These are phyloP conservation scores for Lachancea quebecensis DNA, from an alignment of 805 yeast genomes.

Conservation along the genomic window DNA sequence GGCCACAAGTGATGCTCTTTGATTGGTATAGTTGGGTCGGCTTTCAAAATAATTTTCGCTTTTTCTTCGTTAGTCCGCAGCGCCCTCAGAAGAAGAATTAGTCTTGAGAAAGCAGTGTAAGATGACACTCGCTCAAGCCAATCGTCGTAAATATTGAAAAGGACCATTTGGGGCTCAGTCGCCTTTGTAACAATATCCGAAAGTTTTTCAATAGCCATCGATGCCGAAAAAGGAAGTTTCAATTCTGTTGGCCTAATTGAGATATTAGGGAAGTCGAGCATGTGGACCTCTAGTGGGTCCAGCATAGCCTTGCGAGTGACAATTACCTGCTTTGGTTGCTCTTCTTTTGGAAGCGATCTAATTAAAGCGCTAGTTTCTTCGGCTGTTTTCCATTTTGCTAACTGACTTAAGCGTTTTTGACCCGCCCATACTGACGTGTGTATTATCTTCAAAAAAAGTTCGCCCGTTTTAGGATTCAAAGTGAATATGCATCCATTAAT, in stretches of 20 bases:
- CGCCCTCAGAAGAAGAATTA: slow-evolving; percentile 76
- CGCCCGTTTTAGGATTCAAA: slow-evolving; percentile 86
- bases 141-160: slow-evolving; percentile 88
- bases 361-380: slow-evolving; percentile 93
- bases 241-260: slow-evolving; percentile 85
- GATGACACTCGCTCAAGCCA: slow-evolving; percentile 83
- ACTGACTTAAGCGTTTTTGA: slow-evolving; percentile 84
- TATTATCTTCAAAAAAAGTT: slow-evolving; percentile 77
- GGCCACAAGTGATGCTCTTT: slow-evolving; percentile 92
- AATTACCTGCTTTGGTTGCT: slow-evolving; percentile 88
- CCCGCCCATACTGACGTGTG: slow-evolving; percentile 97
- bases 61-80: slow-evolving; percentile 70
- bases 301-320: slow-evolving; percentile 84
- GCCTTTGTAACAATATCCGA: slow-evolving; percentile 76
- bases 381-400: slow-evolving; percentile 97
- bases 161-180: slow-evolving; percentile 86
- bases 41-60: slow-evolving; percentile 66
- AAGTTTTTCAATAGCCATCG: slow-evolving; percentile 73
- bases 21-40: slow-evolving; percentile 64
- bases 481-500: slow-evolving; percentile 90
- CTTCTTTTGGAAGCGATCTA: slow-evolving; percentile 83
- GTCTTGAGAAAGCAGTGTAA: slow-evolving; percentile 88
- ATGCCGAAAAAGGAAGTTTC: slow-evolving; percentile 81
- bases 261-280: slow-evolving; percentile 93
- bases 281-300: slow-evolving; percentile 94